phyloP scores from a whole-genome alignment of 805 yeast genomes.

The Candida morakotiae region DNA sequence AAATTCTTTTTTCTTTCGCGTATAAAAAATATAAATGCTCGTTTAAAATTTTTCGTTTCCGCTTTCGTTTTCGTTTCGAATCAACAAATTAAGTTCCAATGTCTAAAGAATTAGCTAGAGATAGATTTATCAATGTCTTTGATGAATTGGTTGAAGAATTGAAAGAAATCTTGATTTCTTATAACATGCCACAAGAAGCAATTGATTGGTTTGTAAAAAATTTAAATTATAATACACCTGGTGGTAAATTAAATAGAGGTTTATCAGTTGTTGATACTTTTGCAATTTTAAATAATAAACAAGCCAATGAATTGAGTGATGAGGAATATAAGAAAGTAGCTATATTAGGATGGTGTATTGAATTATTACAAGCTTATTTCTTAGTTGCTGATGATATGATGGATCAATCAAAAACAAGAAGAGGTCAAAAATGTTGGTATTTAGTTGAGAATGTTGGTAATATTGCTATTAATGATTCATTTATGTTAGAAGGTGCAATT shows the following conservation, averaged over 20 bases:
- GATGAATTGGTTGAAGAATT: conserved; percentile 78
- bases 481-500: conserved; percentile 93
- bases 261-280: conserved; percentile 92
- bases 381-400: conserved; percentile 98
- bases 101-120: conserved; percentile 39
- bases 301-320: conserved; percentile 53
- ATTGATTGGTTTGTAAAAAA: conserved; percentile 75
- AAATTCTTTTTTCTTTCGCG: neutral
- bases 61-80: too few species aligned
- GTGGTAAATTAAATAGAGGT: conserved; percentile 96
- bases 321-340: conserved; percentile 83
- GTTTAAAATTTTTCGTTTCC: conserved; percentile 3
- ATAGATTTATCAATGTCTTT: conserved; percentile 62
- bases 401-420: conserved; percentile 94
- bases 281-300: conserved; percentile 62
- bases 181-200: conserved; percentile 85
- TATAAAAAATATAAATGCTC: conserved; percentile 1
- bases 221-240: conserved; percentile 85
- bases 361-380: conserved; percentile 92
- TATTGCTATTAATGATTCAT: conserved; percentile 95
- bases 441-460: conserved; percentile 73
- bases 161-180: conserved; percentile 51
- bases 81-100: conserved; percentile 5
- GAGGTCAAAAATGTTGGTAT: conserved; percentile 99
- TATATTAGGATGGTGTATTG: conserved; percentile 91